Evolutionary conservation across 2,329 filamentous ascomycete species (phyloP).

Genomic region (Cytospora paraplurivora): DNA sequence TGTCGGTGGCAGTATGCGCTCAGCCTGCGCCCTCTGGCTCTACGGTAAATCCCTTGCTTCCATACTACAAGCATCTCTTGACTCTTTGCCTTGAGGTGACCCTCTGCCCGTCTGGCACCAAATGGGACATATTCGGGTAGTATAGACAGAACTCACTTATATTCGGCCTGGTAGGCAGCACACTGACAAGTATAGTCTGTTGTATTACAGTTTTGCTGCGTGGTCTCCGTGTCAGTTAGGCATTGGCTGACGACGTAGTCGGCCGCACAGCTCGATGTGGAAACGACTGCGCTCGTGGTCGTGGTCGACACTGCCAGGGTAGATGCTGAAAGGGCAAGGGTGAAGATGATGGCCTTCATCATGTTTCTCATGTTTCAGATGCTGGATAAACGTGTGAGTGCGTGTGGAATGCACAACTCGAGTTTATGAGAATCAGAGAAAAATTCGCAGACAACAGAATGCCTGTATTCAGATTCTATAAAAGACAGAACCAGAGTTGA

Average conservation of each 20-base stretch:
- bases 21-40: neutral
- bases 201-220: conserved; percentile 42
- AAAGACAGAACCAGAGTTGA: neutral
- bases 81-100: neutral
- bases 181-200: conserved; percentile 53
- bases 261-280: conserved; percentile 43
- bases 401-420: neutral
- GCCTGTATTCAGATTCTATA: neutral
- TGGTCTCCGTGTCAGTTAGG: conserved; percentile 43
- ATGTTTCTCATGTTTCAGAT: conserved; percentile 8
- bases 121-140: neutral
- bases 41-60: neutral
- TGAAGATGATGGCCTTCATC: conserved; percentile 49
- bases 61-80: neutral
- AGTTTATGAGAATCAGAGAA: neutral
- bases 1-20: neutral
- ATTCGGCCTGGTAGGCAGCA: conserved; percentile 45
- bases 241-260: conserved; percentile 52
- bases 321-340: conserved; percentile 43
- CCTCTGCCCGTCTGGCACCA: neutral
- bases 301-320: conserved; percentile 41
- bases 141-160: conserved; percentile 44
- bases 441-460: neutral
- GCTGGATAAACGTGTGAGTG: neutral
- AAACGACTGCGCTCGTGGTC: conserved; percentile 39